Base-by-base conservation (phyloP, 208 protist genomes). In the Angomonas ambiguus region DNA sequence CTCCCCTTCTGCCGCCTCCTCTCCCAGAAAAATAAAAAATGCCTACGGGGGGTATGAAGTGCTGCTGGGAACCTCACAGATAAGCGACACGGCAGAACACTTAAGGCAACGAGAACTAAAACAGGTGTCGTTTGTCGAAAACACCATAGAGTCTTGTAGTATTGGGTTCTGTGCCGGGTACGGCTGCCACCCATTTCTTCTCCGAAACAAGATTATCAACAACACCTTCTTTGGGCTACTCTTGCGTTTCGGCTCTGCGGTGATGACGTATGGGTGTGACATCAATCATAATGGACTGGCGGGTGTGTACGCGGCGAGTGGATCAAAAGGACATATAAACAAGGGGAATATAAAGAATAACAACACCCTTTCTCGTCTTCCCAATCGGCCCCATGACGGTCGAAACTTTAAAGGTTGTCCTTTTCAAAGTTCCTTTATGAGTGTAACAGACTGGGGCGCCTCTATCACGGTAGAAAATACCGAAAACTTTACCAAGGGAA, bases 171-270 rank as follows among this genome's bases (percentile, higher is more conserved):
- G 80, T 16, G 79, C 81, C 11, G 87, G 90, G 33, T 76, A 83
- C 69, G 72, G 71, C 33, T 91, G 81, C 60, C 82, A 92, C 62
- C 85, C 87, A 1, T 91, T 92, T 64, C 74, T 95, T 0, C 62
- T 88, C 48, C 51, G 68, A 27, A 93, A 88, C 69, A 67, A 66
- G 5, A 88, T 95, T 41, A 16, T 70, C 56, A 65, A 85, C 10
- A 95, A 93, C 68, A 67, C 71, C n/a, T 95, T 93, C 62, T 83
- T 95, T 62, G 90, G 90, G 1, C 69, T 95, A n/a, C 67, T 93
- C 27, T 67, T 95, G 10, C 90, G 90, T 25, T 79, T 65, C 22
- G 76, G 81, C 55, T 85, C 87, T 0, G 79, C 80, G 18, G 81
- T 84, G 10, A 81, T 87, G 45, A 76, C 80, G 20, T 78, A 67